These are phyloP conservation scores for Plasmodium adleri DNA, from an alignment of 169 alveolate species.

Conservation along the genomic window DNA sequence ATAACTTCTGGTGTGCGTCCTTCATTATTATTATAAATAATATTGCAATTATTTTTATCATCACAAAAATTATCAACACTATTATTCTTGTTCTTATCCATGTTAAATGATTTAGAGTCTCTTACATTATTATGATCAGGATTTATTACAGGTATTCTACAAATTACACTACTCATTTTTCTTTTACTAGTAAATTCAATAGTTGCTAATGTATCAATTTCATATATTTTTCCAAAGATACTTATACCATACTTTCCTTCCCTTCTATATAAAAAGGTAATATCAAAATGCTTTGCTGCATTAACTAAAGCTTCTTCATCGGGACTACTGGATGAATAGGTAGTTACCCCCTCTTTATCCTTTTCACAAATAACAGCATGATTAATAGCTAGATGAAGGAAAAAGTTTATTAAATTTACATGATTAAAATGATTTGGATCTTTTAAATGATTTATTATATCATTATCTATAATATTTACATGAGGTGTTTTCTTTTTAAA, in stretches of 20 bases:
- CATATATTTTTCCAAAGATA: constrained; percentile 82
- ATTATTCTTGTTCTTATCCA: not conserved
- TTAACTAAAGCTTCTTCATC: constrained; percentile 86
- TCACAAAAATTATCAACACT: not conserved
- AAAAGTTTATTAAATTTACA: constrained; percentile 79
- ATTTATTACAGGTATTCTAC: constrained; percentile 80
- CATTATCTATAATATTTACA: constrained; percentile 84
- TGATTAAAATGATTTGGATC: constrained; percentile 83
- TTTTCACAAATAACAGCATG: constrained; percentile 83
- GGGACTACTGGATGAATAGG: constrained; percentile 83
- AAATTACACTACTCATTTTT: constrained; percentile 85
- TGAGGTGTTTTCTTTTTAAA: constrained; percentile 76
- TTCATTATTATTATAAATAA: constrained; percentile 7
- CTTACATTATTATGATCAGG: not conserved
- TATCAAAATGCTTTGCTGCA: constrained; percentile 85
- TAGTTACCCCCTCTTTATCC: constrained; percentile 29
- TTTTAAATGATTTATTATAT: constrained; percentile 78
- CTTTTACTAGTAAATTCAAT: constrained; percentile 87
- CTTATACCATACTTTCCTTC: constrained; percentile 80
- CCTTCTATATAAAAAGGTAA: constrained; percentile 80
- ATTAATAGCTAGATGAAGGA: constrained; percentile 81
- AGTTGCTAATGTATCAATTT: constrained; percentile 84
- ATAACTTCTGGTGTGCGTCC: not conserved
- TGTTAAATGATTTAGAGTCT: not conserved
- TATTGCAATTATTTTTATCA: constrained; percentile 18